Base-by-base conservation (phyloP, 768 basidiomycete species). In the Auricularia cornea region DNA sequence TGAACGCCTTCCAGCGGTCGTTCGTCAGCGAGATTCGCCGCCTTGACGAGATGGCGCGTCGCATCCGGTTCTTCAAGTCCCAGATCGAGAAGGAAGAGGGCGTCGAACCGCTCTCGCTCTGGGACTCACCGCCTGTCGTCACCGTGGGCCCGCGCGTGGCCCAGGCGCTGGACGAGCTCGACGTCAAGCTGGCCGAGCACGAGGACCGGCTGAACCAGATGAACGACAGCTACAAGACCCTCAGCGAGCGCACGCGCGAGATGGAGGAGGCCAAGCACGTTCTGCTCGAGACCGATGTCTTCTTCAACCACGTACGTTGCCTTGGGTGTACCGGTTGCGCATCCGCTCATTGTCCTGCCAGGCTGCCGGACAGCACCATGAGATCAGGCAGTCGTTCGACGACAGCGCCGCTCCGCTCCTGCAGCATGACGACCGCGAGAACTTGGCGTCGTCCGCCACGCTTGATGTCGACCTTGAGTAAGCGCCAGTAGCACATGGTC, bases 1-100 rank as follows among this genome's bases (percentile, higher is more conserved):
- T 98, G 69, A 98, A 96, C 75, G 91, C 96, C 20, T 99, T 98
- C 79, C 96, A 99, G 81, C 92, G 97, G 66, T 94, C 95, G 4
- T 99, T 96, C 74, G 92, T 97, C 65, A 92, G 90, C 38, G 95
- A 97, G 74, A 93, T 99, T 67, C 87, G 97, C 40, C 87, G 91
- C 66, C 84, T 96, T 64, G 96, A 97, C 74, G 96, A 99, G 72
- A 95, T 96, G 89, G 89, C 90, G 8, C 90, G 97, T 67, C 90
- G 94, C 38, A 87, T 94, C 59, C 88, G 94, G 62, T 95, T 98
- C 75, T 97, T 98, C 71, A 74, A 82, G 1, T 78, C 82, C 31
- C 94, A 98, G 71, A 93, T 97, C 66, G 84, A 88, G 67, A 90
- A 90, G 69, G 90, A 95, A 72, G 87, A 85, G 67, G 92, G 94